Conservation (phyloP, 768 basidiomycete genomes). For the Leccinum broughii region DNA sequence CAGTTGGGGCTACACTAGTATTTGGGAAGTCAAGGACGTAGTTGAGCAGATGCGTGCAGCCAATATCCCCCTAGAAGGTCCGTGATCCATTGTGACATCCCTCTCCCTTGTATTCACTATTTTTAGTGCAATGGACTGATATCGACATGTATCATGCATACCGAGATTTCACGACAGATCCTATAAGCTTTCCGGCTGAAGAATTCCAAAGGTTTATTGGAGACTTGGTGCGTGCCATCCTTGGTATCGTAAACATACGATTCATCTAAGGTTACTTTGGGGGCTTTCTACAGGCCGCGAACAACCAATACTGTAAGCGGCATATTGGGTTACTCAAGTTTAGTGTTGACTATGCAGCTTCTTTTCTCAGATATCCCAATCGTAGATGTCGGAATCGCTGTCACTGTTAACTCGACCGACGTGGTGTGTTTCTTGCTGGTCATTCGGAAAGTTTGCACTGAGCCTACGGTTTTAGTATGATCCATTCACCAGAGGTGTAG, state of each 20-base stretch:
- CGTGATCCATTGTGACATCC: not conserved
- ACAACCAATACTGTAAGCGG: conserved; percentile 26
- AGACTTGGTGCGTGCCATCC: conserved; percentile 47
- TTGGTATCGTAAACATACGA: not conserved
- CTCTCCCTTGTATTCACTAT: not conserved
- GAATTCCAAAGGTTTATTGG: conserved; percentile 52
- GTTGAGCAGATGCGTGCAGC: conserved; percentile 62
- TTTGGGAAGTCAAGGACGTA: conserved; percentile 54
- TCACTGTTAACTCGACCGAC: conserved; percentile 59
- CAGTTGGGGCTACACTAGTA: conserved; percentile 46
- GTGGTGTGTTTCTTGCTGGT: conserved; percentile 41
- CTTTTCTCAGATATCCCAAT: conserved; percentile 58
- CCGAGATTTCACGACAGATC: conserved; percentile 68
- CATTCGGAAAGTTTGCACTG: not conserved
- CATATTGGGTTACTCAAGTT: not conserved
- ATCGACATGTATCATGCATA: conserved; percentile 72
- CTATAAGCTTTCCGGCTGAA: conserved; percentile 56
- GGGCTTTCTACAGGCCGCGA: conserved; percentile 7
- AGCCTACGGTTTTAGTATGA: conserved; percentile 47
- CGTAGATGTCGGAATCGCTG: conserved; percentile 60
- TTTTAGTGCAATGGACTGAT: conserved; percentile 70
- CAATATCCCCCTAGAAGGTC: conserved; percentile 71
- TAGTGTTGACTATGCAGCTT: not conserved
- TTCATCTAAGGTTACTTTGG: not conserved
- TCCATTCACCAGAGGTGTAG: conserved; percentile 61